Evolutionary conservation across 768 basidiomycete species (phyloP), one percentile per base, ranked within the genome.

Genomic region (Tylopilus vinaceipallidus): DNA sequence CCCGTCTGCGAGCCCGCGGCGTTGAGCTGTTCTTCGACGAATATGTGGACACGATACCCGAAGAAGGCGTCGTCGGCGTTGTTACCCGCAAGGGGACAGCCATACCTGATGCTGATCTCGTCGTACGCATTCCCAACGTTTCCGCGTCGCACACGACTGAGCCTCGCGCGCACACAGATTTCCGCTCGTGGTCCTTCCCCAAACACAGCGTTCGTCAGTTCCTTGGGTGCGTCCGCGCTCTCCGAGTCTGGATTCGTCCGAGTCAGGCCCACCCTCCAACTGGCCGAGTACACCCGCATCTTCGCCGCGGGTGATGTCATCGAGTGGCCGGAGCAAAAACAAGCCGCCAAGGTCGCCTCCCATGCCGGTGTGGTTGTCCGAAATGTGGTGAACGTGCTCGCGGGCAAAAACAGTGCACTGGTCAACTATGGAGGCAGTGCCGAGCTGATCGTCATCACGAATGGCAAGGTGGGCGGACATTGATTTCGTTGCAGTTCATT

Each of bases 241-340:
- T 64, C 71, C 56, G n/a, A 59, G 41, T 27, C 51, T 54, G 59
- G 80, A 65, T 49, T 67, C 56, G 76, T 86, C 47, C 79, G 77
- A 51, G 75, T 88, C 12, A 60, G 65, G 22, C 73, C 81, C 3
- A 84, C 82, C 1, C 71, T 88, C 34, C 83, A 86, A 56, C 63
- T 88, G 3, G 58, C 55, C 7, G 67, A 64, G 0, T 67, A 83
- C 61, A 68, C 78, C 0, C 72, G 73, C 50, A 77, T 88, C 13
- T 87, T 83, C 49, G 88, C 86, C 0, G 73, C 68, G 3, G 86
- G 86, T 2, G 86, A 89, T 58, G 73, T 83, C 50, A 76, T 82
- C 52, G 80, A 83, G 33, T 81, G 77, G 72, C 48, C 66, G 1
- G 86, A 86, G 63, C 80, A 86, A 64, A 86, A 86, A 56, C 83